These are phyloP conservation scores for Datura wrightii DNA, from an alignment of 257 asterid species.

Conservation along the genomic window DNA sequence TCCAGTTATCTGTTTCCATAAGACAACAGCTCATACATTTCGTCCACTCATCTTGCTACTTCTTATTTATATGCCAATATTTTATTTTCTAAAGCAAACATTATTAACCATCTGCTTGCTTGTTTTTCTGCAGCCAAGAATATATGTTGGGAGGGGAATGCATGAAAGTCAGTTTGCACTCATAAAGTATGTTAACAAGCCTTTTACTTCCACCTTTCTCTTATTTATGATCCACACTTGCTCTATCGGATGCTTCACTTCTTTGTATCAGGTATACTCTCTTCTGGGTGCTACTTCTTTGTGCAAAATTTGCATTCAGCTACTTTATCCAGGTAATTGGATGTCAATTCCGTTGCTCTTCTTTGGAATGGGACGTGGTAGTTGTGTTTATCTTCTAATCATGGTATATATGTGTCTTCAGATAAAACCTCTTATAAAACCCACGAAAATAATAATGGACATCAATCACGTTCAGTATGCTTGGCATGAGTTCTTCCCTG, in stretches of 20 bases:
- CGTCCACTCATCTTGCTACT: slow-evolving; percentile 16
- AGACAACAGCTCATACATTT: slow-evolving; percentile 1
- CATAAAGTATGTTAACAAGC: slow-evolving; percentile 65
- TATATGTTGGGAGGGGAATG: slow-evolving; percentile 99
- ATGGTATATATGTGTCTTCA: slow-evolving; percentile 45
- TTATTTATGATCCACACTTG: slow-evolving; percentile 29
- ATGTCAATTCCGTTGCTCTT: slow-evolving; percentile 33
- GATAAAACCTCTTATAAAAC: slow-evolving; percentile 89
- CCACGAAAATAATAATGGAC: slow-evolving; percentile 79
- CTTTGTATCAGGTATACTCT: slow-evolving; percentile 73
- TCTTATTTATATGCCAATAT: not conserved
- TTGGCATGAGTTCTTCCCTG: slow-evolving; percentile 96
- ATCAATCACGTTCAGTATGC: slow-evolving; percentile 72
- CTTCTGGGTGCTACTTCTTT: slow-evolving; percentile 87
- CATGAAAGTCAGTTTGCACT: slow-evolving; percentile 95
- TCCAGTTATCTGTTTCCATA: slow-evolving; percentile 20
- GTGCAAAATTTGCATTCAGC: slow-evolving; percentile 79
- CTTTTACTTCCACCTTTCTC: slow-evolving; percentile 32
- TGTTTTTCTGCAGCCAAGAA: slow-evolving; percentile 73
- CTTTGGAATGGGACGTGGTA: not conserved
- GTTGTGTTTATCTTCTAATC: slow-evolving; percentile 33
- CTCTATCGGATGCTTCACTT: slow-evolving; percentile 35
- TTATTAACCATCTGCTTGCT: slow-evolving; percentile 34
- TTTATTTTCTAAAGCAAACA: slow-evolving; percentile 20
- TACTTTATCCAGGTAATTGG: slow-evolving; percentile 77